Conservation (phyloP, 2,329 filamentous ascomycete genomes). For the Fusarium buharicum region DNA sequence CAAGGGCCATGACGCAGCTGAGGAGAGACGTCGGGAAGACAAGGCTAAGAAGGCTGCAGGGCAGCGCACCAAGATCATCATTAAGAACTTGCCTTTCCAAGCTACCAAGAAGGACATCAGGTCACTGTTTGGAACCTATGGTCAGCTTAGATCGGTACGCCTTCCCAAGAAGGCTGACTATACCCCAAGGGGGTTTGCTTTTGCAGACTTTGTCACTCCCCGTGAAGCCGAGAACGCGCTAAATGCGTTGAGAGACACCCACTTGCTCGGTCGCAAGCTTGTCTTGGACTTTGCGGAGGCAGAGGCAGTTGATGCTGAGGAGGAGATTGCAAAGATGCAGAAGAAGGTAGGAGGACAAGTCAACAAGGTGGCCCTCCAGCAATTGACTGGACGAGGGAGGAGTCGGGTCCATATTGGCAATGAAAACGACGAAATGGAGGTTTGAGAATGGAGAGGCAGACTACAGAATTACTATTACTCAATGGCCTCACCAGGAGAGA, state of each 20-base stretch:
- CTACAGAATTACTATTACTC: slow-evolving; percentile 36
- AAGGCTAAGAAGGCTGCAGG: slow-evolving; percentile 81
- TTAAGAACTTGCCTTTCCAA: slow-evolving; percentile 99
- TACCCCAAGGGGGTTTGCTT: slow-evolving; percentile 90
- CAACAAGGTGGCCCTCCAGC: slow-evolving; percentile 89
- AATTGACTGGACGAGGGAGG: slow-evolving; percentile 83
- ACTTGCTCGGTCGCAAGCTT: slow-evolving; percentile 88
- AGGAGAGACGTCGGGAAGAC: slow-evolving; percentile 85
- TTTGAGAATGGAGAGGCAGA: slow-evolving; percentile 37
- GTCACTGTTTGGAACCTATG: slow-evolving; percentile 86
- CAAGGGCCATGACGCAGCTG: slow-evolving; percentile 85
- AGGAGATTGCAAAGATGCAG: slow-evolving; percentile 96
- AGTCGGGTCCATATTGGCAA: slow-evolving; percentile 90
- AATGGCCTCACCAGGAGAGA: slow-evolving; percentile 22
- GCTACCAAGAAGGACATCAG: slow-evolving; percentile 92
- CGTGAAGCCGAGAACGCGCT: slow-evolving; percentile 92
- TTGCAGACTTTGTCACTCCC: slow-evolving; percentile 93
- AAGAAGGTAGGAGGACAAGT: slow-evolving; percentile 92
- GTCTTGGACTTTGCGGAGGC: slow-evolving; percentile 92
- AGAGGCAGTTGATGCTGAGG: slow-evolving; percentile 90
- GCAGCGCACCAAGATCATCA: slow-evolving; percentile 88
- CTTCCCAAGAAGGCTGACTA: slow-evolving; percentile 95
- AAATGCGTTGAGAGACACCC: slow-evolving; percentile 89
- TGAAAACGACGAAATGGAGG: slow-evolving; percentile 68
- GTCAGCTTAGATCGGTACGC: slow-evolving; percentile 89